Evolutionary conservation across 345 rosid genomes (phyloP), one percentile per base, ranked within the genome.

Genomic region (Adansonia digitata): DNA sequence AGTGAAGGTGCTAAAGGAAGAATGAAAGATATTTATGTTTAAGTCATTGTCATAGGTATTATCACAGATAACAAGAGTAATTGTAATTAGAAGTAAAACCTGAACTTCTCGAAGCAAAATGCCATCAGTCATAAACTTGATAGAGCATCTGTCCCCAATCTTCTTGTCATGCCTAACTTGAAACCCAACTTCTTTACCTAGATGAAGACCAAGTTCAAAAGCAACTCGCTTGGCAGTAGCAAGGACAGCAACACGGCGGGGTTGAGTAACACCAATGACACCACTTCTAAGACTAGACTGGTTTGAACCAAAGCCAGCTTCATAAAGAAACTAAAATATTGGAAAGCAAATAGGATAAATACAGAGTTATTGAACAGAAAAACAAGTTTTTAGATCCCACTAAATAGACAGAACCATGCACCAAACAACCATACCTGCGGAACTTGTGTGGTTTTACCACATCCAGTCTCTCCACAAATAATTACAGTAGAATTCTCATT

Each of bases 81-180:
- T 35, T 56, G 3, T 31, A 56, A 26, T 56, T 56, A 34, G 34
- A 64, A 70, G 68, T 34, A 22, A 59, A 80, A 92, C 98, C 97
- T 92, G 93, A 78, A 92, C 86, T 86, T 92, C 98, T 77, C 96
- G 87, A 42, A 94, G 89, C 83, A 94, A 84, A 81, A 94, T 94
- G 68, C 98, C 98, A 78, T 94, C 98, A 5, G 98, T 94, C 98
- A 94, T 92, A 82, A 92, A 91, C 84, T 94, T 94, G 86, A 94
- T 91, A 59, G 89, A 82, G 73, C 91, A 84, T 74, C 55, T 75
- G 6, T 88, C 88, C 29, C 98, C 98, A 72, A 94, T 86, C 80
- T 80, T 87, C 84, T 88, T 94, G 86, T 92, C 97, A 80, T 94
- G 90, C 85, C 98, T 90, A 72, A 94, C 97, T 79, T 92, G 98